Conservation (phyloP, 1,139 yeast genomes). For the Geotrichum klebahnii region DNA sequence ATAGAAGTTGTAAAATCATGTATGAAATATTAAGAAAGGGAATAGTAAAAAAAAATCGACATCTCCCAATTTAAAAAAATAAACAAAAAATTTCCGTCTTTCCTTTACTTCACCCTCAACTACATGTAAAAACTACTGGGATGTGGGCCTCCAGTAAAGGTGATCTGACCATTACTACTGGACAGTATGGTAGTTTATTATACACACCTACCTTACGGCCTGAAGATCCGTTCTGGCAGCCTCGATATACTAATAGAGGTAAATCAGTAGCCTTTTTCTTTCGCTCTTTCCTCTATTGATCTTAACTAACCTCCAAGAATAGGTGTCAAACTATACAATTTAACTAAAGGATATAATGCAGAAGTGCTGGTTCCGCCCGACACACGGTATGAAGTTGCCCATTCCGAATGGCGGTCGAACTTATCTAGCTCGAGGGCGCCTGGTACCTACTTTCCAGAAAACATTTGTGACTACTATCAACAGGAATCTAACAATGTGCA, state of each 20-base stretch:
- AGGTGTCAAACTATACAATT: conserved; percentile 12
- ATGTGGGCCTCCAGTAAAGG: conserved; percentile 9
- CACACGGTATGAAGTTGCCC: neutral
- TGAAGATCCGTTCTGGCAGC: conserved; percentile 1
- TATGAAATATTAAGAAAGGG: too few species aligned
- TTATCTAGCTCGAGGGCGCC: too few species aligned
- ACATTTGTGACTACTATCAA: conserved; percentile 3
- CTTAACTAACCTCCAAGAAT: neutral
- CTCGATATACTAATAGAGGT: neutral
- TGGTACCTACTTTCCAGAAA: neutral
- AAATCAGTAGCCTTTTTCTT: neutral
- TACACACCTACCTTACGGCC: conserved; percentile 15
- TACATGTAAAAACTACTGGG: neutral
- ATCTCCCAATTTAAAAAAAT: too few species aligned
- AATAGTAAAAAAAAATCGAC: too few species aligned
- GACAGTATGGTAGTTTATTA: conserved; percentile 4
- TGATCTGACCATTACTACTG: neutral
- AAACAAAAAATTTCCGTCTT: too few species aligned
- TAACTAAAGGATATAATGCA: conserved; percentile 16
- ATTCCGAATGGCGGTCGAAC: conserved; percentile 2
- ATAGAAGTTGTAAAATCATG: too few species aligned
- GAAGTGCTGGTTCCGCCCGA: conserved; percentile 16
- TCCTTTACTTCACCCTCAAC: too few species aligned
- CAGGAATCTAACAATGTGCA: conserved; percentile 2
- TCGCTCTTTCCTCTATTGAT: neutral